Evolutionary conservation across 2,329 filamentous ascomycete species (phyloP), one percentile per base, ranked within the genome.

Genomic region (Colletotrichum falcatum): DNA sequence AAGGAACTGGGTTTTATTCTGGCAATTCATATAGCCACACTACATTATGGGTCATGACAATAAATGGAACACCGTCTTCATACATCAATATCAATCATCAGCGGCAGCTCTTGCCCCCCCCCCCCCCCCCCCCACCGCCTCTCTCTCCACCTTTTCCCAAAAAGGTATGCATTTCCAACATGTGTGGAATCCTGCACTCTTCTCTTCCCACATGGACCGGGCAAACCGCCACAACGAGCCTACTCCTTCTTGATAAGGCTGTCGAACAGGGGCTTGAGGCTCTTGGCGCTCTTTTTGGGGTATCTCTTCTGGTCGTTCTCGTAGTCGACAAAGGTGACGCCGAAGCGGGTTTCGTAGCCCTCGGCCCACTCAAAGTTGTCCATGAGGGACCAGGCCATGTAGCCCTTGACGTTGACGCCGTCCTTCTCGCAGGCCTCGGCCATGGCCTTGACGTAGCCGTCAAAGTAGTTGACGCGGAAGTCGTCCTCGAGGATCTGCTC

Each of bases 331-430:
- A 87, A 96, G 8, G 91, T 93, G 66, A 94, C 93, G 33, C 94
- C 94, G 76, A 97, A 97, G 49, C 94, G 88, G 53, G 93, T 96
- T 83, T 93, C 91, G 78, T 95, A 97, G 14, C 94, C 94, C 79
- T 97, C 94, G n/a, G 94, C 92, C 93, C 93, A 95, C 81, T 95
- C 93, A 76, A 95, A 95, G 84, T 95, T 95, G 81, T 97, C 94
- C 87, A 97, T 89, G 73, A 97, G 86, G 79, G 91, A 94, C 94
- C 94, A 97, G 20, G 92, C 94, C 84, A 95, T 89, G 81, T 96
- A 97, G 5, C 90, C 93, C 74, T 87, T 86, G 65, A 95, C 91
- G 76, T 95, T 87, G 59, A 94, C 92, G n/a, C 91, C 91, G 76
- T 96, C 92, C 75, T 90, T 82, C 62, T 86, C 84, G 46, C 88